A percentile compares a stretch with the other conserved stretches of the same genome.
Evolutionary conservation across 2,329 filamentous ascomycete species (phyloP).

Genomic region (Exophiala xenobiotica): DNA sequence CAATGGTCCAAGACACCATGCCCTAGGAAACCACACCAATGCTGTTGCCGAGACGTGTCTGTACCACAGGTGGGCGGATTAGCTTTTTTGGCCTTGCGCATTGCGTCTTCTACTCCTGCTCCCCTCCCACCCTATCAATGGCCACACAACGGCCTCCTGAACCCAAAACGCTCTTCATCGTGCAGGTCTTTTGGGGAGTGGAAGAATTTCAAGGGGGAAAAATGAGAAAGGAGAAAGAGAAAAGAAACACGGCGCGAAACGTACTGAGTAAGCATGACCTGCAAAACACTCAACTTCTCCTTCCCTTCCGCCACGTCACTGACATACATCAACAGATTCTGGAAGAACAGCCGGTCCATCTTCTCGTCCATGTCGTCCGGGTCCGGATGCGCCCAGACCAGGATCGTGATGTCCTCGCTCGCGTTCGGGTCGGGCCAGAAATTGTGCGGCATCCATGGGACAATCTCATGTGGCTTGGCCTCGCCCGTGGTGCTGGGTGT

Average conservation of each 20-base stretch:
- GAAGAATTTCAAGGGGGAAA: no score
- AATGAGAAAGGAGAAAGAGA: neutral
- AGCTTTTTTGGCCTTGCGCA: no score
- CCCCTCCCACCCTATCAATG: no score
- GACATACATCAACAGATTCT: conserved; percentile 18
- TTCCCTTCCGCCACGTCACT: conserved; percentile 20
- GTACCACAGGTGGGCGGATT: no score
- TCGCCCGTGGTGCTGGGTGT: conserved; percentile 8
- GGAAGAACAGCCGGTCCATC: conserved; percentile 25
- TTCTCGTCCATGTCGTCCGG: conserved; percentile 11
- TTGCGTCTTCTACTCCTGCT: no score
- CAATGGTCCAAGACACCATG: conserved; percentile 18
- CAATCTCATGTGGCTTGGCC: conserved; percentile 5
- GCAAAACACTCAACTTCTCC: conserved; percentile 10
- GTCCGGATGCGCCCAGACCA: conserved; percentile 24
- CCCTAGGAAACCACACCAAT: conserved; percentile 64
- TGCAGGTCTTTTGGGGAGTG: no score
- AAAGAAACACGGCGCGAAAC: conserved; percentile 5
- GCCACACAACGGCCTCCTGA: no score
- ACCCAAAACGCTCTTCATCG: no score
- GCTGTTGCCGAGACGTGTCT: conserved; percentile 49
- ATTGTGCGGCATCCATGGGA: conserved; percentile 12
- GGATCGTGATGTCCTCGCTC: conserved; percentile 13
- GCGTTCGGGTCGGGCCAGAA: conserved; percentile 20
- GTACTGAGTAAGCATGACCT: conserved; percentile 22